Evolutionary conservation across 306 rosid genomes (phyloP), one percentile per base, ranked within the genome.

Genomic region (Heteromeles arbutifolia): DNA sequence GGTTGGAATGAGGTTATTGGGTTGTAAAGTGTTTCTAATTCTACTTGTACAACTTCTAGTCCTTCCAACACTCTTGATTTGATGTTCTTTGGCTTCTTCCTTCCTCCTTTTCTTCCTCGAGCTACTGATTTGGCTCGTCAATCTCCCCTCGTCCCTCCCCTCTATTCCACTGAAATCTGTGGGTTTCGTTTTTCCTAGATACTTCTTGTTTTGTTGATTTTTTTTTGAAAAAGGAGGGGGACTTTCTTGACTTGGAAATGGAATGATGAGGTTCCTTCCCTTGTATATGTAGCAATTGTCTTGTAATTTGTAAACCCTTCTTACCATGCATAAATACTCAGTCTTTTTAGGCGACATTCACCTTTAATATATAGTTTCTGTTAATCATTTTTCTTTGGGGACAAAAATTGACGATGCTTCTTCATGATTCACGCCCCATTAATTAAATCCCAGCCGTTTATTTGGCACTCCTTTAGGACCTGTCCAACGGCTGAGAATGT

Each of bases 51-150:
- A 41, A 41, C 44, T 41, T 41, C 12, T 41, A 41, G 44, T 9
- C 44, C 44, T 8, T 41, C 44, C 44, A 9, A 41, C 9, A 41
- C 3, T 26, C 59, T 88, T 84, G 93, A 85, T 81, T 82, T 76
- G 70, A 86, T 86, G 96, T 48, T 15, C 19, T 70, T 91, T 89
- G 93, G 98, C 88, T 74, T 79, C 74, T 84, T 80, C 74, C 76
- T 81, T 82, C 96, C 92, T 82, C 80, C 74, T 88, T 83, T 88
- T 73, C 90, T 82, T 87, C 98, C 97, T 91, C 97, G 97, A 91
- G 97, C 97, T 80, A 89, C 90, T 88, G 96, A 91, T 81, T 89
- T 84, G 83, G 88, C 85, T 82, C 77, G 87, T 79, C 61, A 77
- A 67, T 78, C 69, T 80, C 81, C 82, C 39, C 39, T 7, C 39